Percentiles rank a stretch among this genome's conserved stretches.
phyloP scores from a whole-genome alignment of 2,329 filamentous ascomycete genomes.

The Hypoxylon sp. region DNA sequence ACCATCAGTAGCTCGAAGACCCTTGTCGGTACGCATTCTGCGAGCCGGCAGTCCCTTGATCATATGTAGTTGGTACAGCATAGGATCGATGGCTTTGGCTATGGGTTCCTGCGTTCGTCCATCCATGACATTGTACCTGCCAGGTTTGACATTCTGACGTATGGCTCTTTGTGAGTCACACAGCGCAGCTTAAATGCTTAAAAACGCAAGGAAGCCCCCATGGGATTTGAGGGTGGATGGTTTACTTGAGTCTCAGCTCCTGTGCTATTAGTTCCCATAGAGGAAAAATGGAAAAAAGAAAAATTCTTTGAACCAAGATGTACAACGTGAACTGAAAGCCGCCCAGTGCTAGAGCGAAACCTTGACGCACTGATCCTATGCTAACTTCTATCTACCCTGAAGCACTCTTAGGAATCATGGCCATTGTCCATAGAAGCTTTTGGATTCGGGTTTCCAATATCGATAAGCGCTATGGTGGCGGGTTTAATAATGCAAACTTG shows the following conservation, averaged over 20 bases:
- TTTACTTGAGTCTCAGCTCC: slow-evolving; percentile 29
- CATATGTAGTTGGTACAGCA: slow-evolving; percentile 10
- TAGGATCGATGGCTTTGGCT: slow-evolving; percentile 12
- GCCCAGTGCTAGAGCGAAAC: slow-evolving; percentile 1
- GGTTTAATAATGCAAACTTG: slow-evolving; percentile 24
- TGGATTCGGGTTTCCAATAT: slow-evolving; percentile 7
- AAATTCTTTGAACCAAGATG: slow-evolving; percentile 23
- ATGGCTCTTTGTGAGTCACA: slow-evolving; percentile 21
- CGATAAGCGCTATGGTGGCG: slow-evolving; percentile 17
- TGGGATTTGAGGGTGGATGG: slow-evolving; percentile 14
- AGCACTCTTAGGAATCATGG: slow-evolving; percentile 7
- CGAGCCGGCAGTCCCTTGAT: slow-evolving; percentile 25
- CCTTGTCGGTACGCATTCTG: slow-evolving; percentile 27
- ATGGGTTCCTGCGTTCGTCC: slow-evolving; percentile 14
- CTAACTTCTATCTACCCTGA: slow-evolving; percentile 18
- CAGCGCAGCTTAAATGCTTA: slow-evolving; percentile 14
- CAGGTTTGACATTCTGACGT: slow-evolving; percentile 18
- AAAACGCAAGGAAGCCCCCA: slow-evolving; percentile 25
- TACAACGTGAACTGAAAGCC: slow-evolving; percentile 10
- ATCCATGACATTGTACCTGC: slow-evolving; percentile 22
- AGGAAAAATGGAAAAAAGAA: slow-evolving; percentile 30
- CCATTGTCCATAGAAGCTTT: slow-evolving; percentile 9
- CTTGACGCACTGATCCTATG: slow-evolving; percentile 12
- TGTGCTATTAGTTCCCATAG: slow-evolving; percentile 41
- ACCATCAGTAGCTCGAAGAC: neutral